A percentile compares a stretch with the other conserved stretches of the same genome.
Evolutionary conservation across 305 asterid species (phyloP).

Genomic region (Nicotiana rustica): DNA sequence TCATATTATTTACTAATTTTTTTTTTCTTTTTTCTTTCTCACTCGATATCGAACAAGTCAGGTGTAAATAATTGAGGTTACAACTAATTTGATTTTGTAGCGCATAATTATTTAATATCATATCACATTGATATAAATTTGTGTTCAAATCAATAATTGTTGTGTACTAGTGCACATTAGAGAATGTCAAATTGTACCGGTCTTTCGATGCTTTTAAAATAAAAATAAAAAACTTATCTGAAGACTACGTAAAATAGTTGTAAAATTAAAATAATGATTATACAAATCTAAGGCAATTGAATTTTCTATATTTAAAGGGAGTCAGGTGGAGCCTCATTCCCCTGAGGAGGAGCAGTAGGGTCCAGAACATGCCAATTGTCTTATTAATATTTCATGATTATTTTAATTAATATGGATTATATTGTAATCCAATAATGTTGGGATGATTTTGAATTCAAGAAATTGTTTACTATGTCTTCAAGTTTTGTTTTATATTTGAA

Average conservation of each 20-base stretch:
- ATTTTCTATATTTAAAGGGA: constrained; percentile 22
- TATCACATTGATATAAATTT: no score
- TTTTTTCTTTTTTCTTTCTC: no score
- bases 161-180: no score
- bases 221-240: background rate
- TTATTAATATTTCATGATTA: constrained; percentile 35
- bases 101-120: no score
- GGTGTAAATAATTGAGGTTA: no score
- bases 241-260: background rate
- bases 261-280: background rate
- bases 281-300: background rate
- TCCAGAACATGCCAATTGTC: constrained; percentile 40
- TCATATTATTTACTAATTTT: no score
- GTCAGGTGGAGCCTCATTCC: constrained; percentile 28
- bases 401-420: constrained; percentile 29
- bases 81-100: no score
- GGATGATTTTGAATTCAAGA: constrained; percentile 13
- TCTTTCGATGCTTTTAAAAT: background rate
- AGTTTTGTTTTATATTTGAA: constrained; percentile 26
- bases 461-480: constrained; percentile 24
- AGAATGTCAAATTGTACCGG: background rate
- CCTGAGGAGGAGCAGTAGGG: constrained; percentile 40
- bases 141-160: no score
- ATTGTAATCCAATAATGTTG: background rate
- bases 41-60: no score